These are phyloP conservation scores for Cyberlindnera xishuangbannaensis DNA, from an alignment of 805 yeast genomes.

Conservation along the genomic window DNA sequence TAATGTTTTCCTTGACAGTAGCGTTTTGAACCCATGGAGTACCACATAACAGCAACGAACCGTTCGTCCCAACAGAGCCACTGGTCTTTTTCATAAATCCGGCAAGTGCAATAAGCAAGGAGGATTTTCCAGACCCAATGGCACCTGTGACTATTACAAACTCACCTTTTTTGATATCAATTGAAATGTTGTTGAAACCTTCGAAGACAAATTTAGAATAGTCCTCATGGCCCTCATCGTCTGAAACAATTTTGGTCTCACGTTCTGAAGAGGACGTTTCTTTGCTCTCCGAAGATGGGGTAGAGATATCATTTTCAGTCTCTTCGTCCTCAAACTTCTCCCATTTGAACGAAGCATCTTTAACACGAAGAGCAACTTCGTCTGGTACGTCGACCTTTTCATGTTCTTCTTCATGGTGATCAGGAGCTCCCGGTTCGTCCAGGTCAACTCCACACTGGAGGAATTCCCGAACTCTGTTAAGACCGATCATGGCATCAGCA, in stretches of 20 bases:
- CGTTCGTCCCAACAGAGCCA: slow-evolving; percentile 47
- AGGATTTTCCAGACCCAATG: slow-evolving; percentile 75
- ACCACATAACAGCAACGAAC: slow-evolving; percentile 42
- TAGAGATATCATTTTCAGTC: not conserved
- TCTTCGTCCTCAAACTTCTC: slow-evolving; percentile 36
- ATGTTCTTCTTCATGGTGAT: slow-evolving; percentile 31
- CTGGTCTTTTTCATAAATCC: slow-evolving; percentile 53
- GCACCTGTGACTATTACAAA: slow-evolving; percentile 70
- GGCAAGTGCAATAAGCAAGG: slow-evolving; percentile 57
- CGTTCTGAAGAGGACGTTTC: slow-evolving; percentile 12
- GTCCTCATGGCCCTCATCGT: slow-evolving; percentile 5
- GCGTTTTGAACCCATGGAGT: slow-evolving; percentile 76
- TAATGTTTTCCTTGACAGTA: slow-evolving; percentile 60
- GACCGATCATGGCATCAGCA: slow-evolving; percentile 60
- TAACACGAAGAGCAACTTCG: slow-evolving; percentile 42
- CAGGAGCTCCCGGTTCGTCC: slow-evolving; percentile 28
- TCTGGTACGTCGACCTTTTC: slow-evolving; percentile 17
- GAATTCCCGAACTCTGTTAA: slow-evolving; percentile 50
- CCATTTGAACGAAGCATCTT: slow-evolving; percentile 64
- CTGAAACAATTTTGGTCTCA: slow-evolving; percentile 11
- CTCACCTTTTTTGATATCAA: slow-evolving; percentile 48
- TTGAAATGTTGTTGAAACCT: slow-evolving; percentile 12
- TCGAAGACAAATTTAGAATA: slow-evolving; percentile 9
- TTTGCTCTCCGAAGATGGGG: slow-evolving; percentile 2
- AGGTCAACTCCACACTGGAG: slow-evolving; percentile 42